Evolutionary conservation across 2,329 filamentous ascomycete genomes (phyloP), one percentile per base, ranked within the genome.

Genomic region (Talaromyces islandicus): DNA sequence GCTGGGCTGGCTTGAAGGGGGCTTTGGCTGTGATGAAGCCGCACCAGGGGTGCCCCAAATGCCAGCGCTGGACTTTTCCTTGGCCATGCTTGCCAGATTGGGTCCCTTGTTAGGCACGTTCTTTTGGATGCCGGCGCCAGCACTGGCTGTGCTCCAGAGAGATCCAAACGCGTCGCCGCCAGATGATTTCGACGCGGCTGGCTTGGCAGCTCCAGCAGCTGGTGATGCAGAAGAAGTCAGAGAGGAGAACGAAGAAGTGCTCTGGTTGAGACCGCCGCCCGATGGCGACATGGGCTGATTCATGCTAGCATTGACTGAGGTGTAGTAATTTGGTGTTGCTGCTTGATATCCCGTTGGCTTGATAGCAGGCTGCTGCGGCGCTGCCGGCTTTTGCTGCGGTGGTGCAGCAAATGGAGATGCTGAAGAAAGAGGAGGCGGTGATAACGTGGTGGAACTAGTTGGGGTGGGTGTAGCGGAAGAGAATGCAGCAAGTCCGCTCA

Each of bases 51-150:
- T 84, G 19, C 93, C 94, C 92, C 95, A 99, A 64, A 99, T 91
- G 7, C 92, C 92, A 17, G 92, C 92, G 68, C 88, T 92, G 61
- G 92, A 94, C 83, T 97, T 97, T 77, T 97, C 92, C 81, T 97
- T 97, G n/a, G 92, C 93, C 75, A 99, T 85, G 73, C 96, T 92
- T 30, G 92, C 92, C 77, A 99, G 84, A 59, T 92, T 92, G 56
- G 91, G 88, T 0, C 88, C 89, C 61, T 87, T 82, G 12, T 83
- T 80, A 2, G 86, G 83, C 62, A 77, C 81, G 1, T 83, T 77
- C 78, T 94, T 95, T 80, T 92, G 92, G 65, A 92, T 83, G 53
- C 88, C 87, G 11, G 83, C 83, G 64, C 87, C 91, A 29, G 87
- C 88, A 65, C 85, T 86, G 61, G 88, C 83, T 9, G 78, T 76